Evolutionary conservation across 345 rosid genomes (phyloP), one percentile per base, ranked within the genome.

Genomic region (Salix arbutifolia): DNA sequence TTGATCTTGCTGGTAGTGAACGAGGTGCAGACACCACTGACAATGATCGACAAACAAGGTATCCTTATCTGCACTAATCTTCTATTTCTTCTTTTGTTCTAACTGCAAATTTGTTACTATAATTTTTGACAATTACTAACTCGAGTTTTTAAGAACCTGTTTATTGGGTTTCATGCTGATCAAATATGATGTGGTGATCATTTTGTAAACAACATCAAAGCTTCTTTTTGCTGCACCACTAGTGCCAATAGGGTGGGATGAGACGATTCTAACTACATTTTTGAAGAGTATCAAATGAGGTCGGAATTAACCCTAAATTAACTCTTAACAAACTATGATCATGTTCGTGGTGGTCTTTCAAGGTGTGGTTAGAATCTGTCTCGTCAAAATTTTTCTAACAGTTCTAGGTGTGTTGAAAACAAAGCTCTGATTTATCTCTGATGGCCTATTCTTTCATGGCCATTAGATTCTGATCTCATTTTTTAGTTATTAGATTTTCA

Each of bases 1-100:
- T 96, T 78, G 99, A 96, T 86, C 98, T 96, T 86, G 99, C 97
- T 81, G 99, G 99, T 61, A 96, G 99, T 74, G 99, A 96, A 87
- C 88, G 98, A 82, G 99, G 98, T 80, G 99, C 99, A 48, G 98
- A 93, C 79, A 96, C 99, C 85, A 96, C 97, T 46, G 99, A 96
- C 76, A 96, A 91, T 86, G 99, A 96, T 76, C 87, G 97, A n/a
- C 98, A 93, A 82, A 96, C 99, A 65, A 91, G 98, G 99, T 96
- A 85, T 10, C 17, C 31, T 37, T 60, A 38, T 56, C 72, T 6
- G 67, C 17, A 18, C 58, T 28, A 31, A 18, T 56, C 23, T 82
- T 17, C 6, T 2, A 21, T 52, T 44, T 64, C 16, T 67, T 44
- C 35, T 26, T 56, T 74, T 67, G 60, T 11, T 8, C 17, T 46